Percentiles rank a stretch among this genome's conserved stretches.
Conservation (phyloP, 163 green algal genomes). For the Trebouxia gelatinosa region DNA sequence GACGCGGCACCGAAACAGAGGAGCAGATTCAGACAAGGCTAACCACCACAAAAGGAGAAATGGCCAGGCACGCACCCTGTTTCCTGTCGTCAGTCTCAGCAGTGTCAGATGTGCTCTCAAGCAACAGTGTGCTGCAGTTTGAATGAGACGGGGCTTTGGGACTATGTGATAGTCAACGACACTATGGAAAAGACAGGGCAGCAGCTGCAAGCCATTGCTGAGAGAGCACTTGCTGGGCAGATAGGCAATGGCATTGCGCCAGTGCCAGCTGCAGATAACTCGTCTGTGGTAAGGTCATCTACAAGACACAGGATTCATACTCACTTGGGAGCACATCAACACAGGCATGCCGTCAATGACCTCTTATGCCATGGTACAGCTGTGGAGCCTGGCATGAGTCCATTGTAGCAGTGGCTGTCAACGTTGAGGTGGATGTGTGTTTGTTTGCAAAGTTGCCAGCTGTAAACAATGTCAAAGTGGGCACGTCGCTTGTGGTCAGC, state of each 20-base stretch:
- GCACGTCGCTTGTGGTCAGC: no score
- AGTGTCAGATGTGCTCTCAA: neutral
- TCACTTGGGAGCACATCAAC: no score
- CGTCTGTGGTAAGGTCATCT: no score
- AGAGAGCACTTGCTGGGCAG: conserved; percentile 34
- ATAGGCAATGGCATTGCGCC: conserved; percentile 33
- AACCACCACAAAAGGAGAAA: conserved; percentile 75
- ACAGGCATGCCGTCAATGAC: no score
- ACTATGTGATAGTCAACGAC: conserved; percentile 91
- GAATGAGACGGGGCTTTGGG: conserved; percentile 79
- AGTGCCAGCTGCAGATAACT: no score
- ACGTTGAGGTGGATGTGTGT: no score
- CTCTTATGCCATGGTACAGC: no score
- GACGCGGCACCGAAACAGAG: conserved; percentile 86
- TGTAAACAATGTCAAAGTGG: no score
- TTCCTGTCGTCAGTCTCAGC: neutral
- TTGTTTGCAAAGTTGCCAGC: no score
- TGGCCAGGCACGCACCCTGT: conserved; percentile 58
- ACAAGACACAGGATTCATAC: no score
- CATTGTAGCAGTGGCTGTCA: no score
- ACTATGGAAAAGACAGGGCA: conserved; percentile 65
- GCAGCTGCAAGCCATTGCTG: conserved; percentile 45
- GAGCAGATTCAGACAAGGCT: conserved; percentile 83
- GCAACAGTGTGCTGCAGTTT: conserved; percentile 30
- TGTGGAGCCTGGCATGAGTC: no score